phyloP scores from a whole-genome alignment of 1,284 basidiomycete genomes.

The Leccinum fallax region DNA sequence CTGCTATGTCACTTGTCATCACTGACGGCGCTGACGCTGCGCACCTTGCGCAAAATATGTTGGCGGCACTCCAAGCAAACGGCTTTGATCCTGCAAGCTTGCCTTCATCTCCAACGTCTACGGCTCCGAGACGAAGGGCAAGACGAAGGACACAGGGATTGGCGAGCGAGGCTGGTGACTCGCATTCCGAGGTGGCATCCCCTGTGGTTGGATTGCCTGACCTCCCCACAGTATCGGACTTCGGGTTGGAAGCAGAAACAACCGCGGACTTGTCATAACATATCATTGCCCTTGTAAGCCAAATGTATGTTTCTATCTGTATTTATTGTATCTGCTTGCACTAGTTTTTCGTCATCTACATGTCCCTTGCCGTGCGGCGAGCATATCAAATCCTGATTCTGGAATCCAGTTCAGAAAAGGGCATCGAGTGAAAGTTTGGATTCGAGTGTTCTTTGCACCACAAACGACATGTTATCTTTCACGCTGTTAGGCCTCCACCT shows the following conservation, averaged over 20 bases:
- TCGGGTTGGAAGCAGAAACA: constrained; percentile 30
- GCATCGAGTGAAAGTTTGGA: neutral
- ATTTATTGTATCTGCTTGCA: constrained; percentile 33
- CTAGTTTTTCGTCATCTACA: constrained; percentile 27
- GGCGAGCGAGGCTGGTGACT: constrained; percentile 33
- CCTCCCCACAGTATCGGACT: constrained; percentile 37
- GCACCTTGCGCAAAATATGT: constrained; percentile 70
- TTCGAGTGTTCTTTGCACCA: neutral
- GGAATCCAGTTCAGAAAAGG: constrained; percentile 16
- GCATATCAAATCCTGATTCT: constrained; percentile 24
- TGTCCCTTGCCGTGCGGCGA: constrained; percentile 2
- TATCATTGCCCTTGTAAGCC: constrained; percentile 24
- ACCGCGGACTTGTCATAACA: constrained; percentile 28
- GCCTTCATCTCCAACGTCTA: constrained; percentile 37
- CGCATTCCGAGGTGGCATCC: constrained; percentile 32
- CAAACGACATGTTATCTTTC: constrained; percentile 19
- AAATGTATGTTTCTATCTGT: constrained; percentile 34
- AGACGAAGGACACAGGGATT: constrained; percentile 31
- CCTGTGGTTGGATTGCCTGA: constrained; percentile 44
- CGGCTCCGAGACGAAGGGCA: constrained; percentile 29
- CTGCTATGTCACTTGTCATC: constrained; percentile 38
- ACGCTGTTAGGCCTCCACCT: constrained; percentile 37
- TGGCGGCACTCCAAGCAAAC: constrained; percentile 69
- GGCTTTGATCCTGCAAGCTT: constrained; percentile 42
- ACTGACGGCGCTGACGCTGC: constrained; percentile 45